Conservation (phyloP, 176 grass and related monocot species). For the Musa schizocarpa region DNA sequence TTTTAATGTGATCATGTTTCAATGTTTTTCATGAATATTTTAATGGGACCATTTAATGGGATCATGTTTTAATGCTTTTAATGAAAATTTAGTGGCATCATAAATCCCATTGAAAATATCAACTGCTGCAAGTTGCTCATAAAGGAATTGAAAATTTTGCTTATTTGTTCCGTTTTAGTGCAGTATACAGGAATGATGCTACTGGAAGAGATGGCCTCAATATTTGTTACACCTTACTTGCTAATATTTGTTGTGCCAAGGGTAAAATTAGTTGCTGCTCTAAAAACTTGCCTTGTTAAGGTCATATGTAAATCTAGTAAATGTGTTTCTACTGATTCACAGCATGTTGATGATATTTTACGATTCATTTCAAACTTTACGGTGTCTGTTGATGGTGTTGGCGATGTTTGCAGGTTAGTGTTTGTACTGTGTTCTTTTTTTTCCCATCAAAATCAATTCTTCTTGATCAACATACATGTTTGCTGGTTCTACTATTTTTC, state of each 20-base stretch:
- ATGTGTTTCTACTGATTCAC: constrained; percentile 14
- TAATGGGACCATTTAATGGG: too few species aligned
- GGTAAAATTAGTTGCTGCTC: constrained; percentile 46
- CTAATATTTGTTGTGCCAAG: constrained; percentile 85
- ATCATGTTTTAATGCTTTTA: too few species aligned
- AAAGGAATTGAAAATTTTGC: constrained; percentile 10
- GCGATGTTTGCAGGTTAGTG: constrained; percentile 85
- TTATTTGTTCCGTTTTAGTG: constrained; percentile 16
- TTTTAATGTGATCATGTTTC: too few species aligned
- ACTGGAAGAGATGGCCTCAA: constrained; percentile 93
- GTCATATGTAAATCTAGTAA: neutral
- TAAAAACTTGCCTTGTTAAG: constrained; percentile 5
- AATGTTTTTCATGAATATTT: too few species aligned
- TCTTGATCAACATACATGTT: constrained; percentile 19
- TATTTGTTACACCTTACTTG: constrained; percentile 83
- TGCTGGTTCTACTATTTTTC: neutral
- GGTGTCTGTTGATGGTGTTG: constrained; percentile 86
- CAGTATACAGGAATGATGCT: constrained; percentile 97
- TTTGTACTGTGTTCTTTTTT: constrained; percentile 30
- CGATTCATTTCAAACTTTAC: constrained; percentile 94
- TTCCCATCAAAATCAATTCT: neutral
- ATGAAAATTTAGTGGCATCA: neutral
- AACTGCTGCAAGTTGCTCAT: neutral
- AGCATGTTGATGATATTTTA: constrained; percentile 93
- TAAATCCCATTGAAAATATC: neutral